phyloP scores from a whole-genome alignment of 331 rosid genomes.

The Erythrophleum ivorense region DNA sequence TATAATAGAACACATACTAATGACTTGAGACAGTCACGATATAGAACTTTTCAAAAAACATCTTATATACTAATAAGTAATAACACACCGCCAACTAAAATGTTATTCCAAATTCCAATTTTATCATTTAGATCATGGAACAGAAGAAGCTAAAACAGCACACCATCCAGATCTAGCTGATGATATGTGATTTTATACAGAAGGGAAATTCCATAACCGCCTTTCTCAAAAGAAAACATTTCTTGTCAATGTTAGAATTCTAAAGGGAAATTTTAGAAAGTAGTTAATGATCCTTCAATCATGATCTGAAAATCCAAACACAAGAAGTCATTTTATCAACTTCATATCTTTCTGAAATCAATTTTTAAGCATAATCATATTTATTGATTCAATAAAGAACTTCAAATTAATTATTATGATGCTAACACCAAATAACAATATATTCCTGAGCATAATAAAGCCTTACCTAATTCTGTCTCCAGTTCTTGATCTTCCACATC shows the following conservation, averaged over 20 bases:
- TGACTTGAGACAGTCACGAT: not conserved
- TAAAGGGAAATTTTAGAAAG: not conserved
- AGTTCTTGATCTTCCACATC: conserved; percentile 72
- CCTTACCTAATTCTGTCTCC: conserved; percentile 69
- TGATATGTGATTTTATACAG: not conserved
- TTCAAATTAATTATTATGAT: not conserved
- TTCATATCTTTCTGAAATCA: conserved; percentile 22
- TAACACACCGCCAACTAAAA: not conserved
- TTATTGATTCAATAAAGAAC: not conserved
- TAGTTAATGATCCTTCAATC: not conserved
- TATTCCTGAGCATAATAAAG: conserved; percentile 23
- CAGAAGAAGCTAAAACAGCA: not conserved
- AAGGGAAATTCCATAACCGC: not conserved
- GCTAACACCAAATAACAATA: conserved; percentile 11
- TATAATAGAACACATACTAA: not conserved
- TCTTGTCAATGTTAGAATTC: not conserved
- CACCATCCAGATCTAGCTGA: conserved; percentile 3
- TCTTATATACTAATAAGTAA: not conserved
- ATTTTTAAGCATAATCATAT: conserved; percentile 14
- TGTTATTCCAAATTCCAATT: not conserved
- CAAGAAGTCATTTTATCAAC: conserved; percentile 12
- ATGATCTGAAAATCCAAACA: conserved; percentile 23
- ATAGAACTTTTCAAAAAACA: not conserved
- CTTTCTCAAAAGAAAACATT: not conserved
- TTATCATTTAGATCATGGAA: not conserved